Base-by-base conservation (phyloP, 2,329 filamentous ascomycete genomes). In the Exophiala sideris region DNA sequence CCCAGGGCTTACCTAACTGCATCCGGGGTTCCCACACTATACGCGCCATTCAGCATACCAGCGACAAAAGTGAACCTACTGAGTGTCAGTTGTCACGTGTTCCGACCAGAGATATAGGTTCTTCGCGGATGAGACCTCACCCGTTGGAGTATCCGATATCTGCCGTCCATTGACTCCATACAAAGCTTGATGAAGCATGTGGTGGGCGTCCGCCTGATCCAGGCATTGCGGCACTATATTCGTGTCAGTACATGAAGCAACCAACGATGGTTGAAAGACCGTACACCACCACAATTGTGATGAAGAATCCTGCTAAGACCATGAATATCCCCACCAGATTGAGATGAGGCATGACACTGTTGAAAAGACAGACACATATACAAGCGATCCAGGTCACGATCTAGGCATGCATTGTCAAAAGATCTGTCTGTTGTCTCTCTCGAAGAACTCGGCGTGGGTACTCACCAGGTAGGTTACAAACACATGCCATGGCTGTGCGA, bases 11-110 rank as follows among this genome's bases (percentile, higher is more conserved):
- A 85, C 1, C 80, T 81, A 1, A 83, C 79, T 47, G 82, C 81
- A 64, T 89, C 86, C 0, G 84, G 81, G 1, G 82, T 81, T 5
- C 85, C 86, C 9, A 88, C 80, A 41, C 81, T 80, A 65, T 82
- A 89, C 2, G 85, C 85, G 9, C 84, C 86, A 62, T 89, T 89
- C 20, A 87, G 73, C 67, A 87, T 84, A 12, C 84, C 84, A 0
- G 80, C 72, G 24, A 85, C 71, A 58, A 87, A 87, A 2, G 83
- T 82, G n/a, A 87, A 80, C 24, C 55, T 54, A 14, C 21, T 18
- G 7, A 18, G 5, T 32, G 44, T 53, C 16, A 53, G 40, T 29
- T 16, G 10, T 38, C 35, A 5, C 5, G 41, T 7, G 14, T 24
- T 8, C 20, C 41, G 14, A 3, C 8, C 16, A 18, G 16, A 18